Conservation (phyloP, 2,329 filamentous ascomycete species). For the Phoma herbarum region DNA sequence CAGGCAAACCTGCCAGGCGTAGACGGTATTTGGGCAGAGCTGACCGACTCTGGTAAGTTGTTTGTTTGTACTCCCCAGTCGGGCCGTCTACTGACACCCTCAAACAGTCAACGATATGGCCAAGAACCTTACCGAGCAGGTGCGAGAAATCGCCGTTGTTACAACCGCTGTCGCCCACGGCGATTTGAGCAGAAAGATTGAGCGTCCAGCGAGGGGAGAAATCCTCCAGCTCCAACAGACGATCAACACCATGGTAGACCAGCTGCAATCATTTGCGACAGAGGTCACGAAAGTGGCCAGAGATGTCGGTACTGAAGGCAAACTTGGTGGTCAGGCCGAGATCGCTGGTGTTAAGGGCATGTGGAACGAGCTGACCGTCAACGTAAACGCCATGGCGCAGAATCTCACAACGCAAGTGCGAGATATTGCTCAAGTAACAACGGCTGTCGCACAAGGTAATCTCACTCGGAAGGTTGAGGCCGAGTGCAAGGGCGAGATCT, state of each 20-base stretch:
- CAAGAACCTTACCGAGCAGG: conserved; percentile 96
- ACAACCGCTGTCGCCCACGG: conserved; percentile 94
- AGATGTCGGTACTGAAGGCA: conserved; percentile 71
- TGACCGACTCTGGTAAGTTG: conserved; percentile 69
- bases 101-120: conserved; percentile 91
- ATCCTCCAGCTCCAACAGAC: conserved; percentile 95
- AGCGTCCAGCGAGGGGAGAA: conserved; percentile 91
- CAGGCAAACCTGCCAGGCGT: conserved; percentile 94
- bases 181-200: conserved; percentile 95
- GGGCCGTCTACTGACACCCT: conserved; percentile 40
- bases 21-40: conserved; percentile 96
- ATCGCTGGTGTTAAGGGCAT: conserved; percentile 72
- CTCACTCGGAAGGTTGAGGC: conserved; percentile 62
- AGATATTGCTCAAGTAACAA: conserved; percentile 63
- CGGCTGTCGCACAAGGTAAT: conserved; percentile 61
- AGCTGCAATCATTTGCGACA: conserved; percentile 71
- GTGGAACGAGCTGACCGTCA: conserved; percentile 69
- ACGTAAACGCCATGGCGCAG: conserved; percentile 64
- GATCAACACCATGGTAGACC: conserved; percentile 73
- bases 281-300: conserved; percentile 71
- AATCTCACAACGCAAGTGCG: conserved; percentile 63
- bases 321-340: conserved; percentile 69
- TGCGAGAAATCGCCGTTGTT: conserved; percentile 95
- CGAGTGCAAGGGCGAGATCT: conserved; percentile 62
- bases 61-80: conserved; percentile 26